phyloP scores from a whole-genome alignment of 495 filamentous ascomycete species.

The Echria macrotheca region DNA sequence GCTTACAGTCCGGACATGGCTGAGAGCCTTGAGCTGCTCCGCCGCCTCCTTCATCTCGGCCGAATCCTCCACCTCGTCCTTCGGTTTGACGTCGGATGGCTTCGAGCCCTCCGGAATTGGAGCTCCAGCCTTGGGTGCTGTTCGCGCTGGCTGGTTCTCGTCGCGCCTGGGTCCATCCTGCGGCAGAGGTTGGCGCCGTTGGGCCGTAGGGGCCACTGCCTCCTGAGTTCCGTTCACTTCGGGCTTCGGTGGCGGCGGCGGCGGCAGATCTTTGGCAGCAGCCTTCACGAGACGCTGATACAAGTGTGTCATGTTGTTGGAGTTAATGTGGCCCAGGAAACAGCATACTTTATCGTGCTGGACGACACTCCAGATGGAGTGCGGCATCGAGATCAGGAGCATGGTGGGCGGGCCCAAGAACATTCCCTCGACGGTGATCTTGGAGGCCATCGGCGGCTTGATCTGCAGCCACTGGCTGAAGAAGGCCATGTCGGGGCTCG shows the following conservation, averaged over 20 bases:
- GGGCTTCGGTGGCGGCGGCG: constrained; percentile 7
- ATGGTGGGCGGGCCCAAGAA: constrained; percentile 54
- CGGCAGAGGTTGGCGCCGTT: constrained; percentile 21
- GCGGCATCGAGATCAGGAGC: constrained; percentile 52
- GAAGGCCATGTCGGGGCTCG: constrained; percentile 51
- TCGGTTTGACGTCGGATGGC: constrained; percentile 28
- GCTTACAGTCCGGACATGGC: constrained; percentile 47
- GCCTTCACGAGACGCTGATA: constrained; percentile 48
- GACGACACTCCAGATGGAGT: constrained; percentile 49
- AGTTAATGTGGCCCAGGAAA: constrained; percentile 50
- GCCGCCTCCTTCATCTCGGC: constrained; percentile 56
- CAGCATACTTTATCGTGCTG: constrained; percentile 54
- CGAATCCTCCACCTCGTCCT: constrained; percentile 49
- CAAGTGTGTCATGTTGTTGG: constrained; percentile 53
- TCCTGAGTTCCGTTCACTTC: neutral
- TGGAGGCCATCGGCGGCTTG: constrained; percentile 41
- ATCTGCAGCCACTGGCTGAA: constrained; percentile 54
- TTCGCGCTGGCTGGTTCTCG: neutral
- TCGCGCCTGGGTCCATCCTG: constrained; percentile 28
- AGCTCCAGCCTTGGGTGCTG: neutral
- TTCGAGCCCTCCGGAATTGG: no score
- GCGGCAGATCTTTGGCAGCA: constrained; percentile 30
- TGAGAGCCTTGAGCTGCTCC: constrained; percentile 53
- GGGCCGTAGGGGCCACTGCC: neutral
- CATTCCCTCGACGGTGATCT: constrained; percentile 53